Base-by-base conservation (phyloP, 2,329 filamentous ascomycete genomes). In the Tolypocladium album region DNA sequence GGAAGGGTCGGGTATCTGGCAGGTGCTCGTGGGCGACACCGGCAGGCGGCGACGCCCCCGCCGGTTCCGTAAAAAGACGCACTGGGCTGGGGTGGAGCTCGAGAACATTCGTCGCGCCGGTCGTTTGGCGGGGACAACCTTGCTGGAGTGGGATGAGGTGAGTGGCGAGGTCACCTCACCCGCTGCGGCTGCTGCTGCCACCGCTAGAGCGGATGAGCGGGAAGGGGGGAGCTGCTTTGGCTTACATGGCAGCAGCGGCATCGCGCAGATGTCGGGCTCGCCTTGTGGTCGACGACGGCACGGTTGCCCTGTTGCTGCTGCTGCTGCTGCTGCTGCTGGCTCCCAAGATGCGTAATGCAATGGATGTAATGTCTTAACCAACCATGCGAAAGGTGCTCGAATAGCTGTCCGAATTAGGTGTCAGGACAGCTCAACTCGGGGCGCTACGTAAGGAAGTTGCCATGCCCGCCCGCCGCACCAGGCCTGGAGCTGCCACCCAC, bases 11-110 rank as follows among this genome's bases (percentile, higher is more conserved):
- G 57, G 58, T 55, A 39, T 42, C 58, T 38, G 8, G n/a, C 12
- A 55, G 42, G 60, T 63, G 27, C 40, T 50, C 17, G 42, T 36
- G 55, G 27, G 56, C 60, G 43, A 40, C n/a, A n/a, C n/a, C n/a
- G n/a, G n/a, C n/a, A n/a, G n/a, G n/a, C 47, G 40, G 24, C 22
- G 50, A 39, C 45, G 22, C 55, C 60, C 59, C 63, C 57, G 58
- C 60, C 52, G 56, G 62, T 67, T 69, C 66, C 67, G 66, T 68
- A 69, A 70, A 69, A 70, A 70, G 67, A 64, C 68, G 68, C 68
- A 60, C 50, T 42, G 40, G 52, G 52, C 42, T 59, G n/a, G 52
- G 56, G 58, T 56, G 56, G 50, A 58, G 60, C 52, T 42, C 45
- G 45, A 31, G 27, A 36, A 43, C 42, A 34, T 50, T 31, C 39